phyloP scores from a whole-genome alignment of 106 monocot genomes.

The Apostasia ramifera region DNA sequence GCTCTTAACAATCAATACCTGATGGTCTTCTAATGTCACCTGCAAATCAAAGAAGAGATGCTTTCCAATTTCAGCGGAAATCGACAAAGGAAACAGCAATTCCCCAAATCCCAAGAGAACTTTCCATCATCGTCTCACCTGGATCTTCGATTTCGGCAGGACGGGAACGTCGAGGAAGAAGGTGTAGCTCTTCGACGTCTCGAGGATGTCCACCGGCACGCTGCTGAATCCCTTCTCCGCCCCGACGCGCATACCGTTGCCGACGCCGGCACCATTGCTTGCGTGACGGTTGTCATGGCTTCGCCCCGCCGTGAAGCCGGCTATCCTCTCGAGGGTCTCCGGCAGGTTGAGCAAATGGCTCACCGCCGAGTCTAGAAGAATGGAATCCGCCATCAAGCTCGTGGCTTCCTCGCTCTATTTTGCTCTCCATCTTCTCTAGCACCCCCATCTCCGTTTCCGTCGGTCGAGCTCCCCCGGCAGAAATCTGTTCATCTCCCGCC shows the following conservation, averaged over 20 bases:
- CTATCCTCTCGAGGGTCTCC: constrained; percentile 30
- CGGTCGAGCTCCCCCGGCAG: too few species aligned
- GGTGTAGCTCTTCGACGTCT: constrained; percentile 41
- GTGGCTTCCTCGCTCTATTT: background rate
- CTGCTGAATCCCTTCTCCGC: constrained; percentile 2
- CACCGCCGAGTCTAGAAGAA: constrained; percentile 24
- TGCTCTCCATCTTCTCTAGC: too few species aligned
- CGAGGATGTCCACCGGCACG: constrained; percentile 61
- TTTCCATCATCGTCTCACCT: constrained; percentile 19
- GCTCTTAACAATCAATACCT: background rate
- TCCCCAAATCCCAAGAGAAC: background rate
- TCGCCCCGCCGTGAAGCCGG: background rate
- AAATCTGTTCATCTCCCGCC: too few species aligned
- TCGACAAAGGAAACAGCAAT: background rate
- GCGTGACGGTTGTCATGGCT: constrained; percentile 2
- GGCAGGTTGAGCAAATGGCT: constrained; percentile 26
- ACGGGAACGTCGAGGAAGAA: constrained; percentile 87
- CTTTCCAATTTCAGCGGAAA: background rate
- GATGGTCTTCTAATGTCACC: too few species aligned
- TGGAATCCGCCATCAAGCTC: constrained; percentile 16
- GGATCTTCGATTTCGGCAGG: constrained; percentile 70
- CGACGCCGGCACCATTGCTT: background rate
- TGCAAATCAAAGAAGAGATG: background rate
- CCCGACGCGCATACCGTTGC: background rate
- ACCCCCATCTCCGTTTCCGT: too few species aligned